phyloP scores from a whole-genome alignment of 306 rosid genomes.

The Medicago ruthenica region DNA sequence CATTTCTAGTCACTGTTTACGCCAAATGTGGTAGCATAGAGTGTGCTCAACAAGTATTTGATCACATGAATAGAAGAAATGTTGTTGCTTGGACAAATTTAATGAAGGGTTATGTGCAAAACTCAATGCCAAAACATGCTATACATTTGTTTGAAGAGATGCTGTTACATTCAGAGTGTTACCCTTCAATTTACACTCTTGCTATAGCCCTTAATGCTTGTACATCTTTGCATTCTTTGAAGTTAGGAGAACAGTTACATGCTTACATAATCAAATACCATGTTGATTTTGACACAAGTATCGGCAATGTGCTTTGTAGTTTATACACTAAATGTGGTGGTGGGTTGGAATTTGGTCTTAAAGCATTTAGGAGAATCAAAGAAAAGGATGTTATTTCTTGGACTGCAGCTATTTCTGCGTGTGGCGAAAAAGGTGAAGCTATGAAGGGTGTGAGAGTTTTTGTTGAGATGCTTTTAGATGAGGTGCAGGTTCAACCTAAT shows the following conservation, averaged over 20 bases:
- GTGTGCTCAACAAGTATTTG: conserved; percentile 62
- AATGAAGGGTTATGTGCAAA: conserved; percentile 71
- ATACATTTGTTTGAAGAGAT: conserved; percentile 66
- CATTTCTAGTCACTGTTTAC: conserved; percentile 68
- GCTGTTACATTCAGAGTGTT: conserved; percentile 65
- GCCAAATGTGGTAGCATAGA: conserved; percentile 74
- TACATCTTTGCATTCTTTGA: conserved; percentile 52
- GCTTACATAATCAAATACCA: conserved; percentile 68
- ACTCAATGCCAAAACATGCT: conserved; percentile 59
- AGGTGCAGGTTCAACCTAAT: conserved; percentile 62
- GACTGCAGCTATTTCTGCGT: conserved; percentile 80
- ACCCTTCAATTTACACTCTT: conserved; percentile 73
- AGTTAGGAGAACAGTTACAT: conserved; percentile 79
- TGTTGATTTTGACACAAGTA: conserved; percentile 71
- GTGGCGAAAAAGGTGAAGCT: conserved; percentile 69
- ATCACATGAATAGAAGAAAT: conserved; percentile 62
- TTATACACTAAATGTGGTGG: conserved; percentile 76
- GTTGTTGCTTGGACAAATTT: conserved; percentile 74
- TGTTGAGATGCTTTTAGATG: conserved; percentile 66
- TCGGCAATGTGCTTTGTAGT: conserved; percentile 83
- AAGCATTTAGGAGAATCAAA: conserved; percentile 60
- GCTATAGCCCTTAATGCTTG: conserved; percentile 73
- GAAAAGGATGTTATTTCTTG: conserved; percentile 85
- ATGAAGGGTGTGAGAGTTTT: conserved; percentile 62
- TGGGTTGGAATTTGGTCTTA: conserved; percentile 57